Conservation (phyloP, 2,329 filamentous ascomycete genomes). For the Orbilia javanica region DNA sequence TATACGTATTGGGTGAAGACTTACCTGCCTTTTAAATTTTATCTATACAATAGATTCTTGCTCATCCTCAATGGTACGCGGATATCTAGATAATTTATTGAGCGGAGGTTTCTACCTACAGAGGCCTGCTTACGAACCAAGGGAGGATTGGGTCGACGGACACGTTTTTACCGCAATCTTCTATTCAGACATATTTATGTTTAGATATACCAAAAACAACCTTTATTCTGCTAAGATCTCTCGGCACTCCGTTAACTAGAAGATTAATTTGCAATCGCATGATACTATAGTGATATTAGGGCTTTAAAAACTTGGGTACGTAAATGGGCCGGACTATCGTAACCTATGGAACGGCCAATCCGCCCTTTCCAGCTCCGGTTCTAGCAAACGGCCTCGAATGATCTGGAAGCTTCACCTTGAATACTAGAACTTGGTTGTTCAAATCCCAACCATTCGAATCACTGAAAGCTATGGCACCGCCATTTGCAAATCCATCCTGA, state of each 20-base stretch:
- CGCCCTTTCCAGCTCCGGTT: constrained; percentile 33
- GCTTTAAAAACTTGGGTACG: too few species aligned
- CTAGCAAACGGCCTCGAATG: constrained; percentile 60
- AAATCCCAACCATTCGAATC: constrained; percentile 73
- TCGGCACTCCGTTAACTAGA: too few species aligned
- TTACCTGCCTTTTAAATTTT: too few species aligned
- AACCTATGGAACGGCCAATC: constrained; percentile 22
- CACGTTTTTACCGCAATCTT: too few species aligned
- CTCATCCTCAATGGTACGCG: constrained; percentile 43
- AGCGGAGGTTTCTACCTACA: too few species aligned
- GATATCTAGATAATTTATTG: constrained; percentile 17
- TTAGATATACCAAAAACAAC: too few species aligned
- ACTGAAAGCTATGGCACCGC: constrained; percentile 70
- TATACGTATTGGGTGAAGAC: background rate
- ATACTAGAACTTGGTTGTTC: constrained; percentile 75
- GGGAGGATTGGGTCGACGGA: too few species aligned
- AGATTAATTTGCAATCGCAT: too few species aligned
- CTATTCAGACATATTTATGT: too few species aligned
- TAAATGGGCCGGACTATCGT: background rate
- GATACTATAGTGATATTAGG: too few species aligned
- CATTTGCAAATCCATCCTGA: constrained; percentile 74
- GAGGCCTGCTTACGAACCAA: too few species aligned
- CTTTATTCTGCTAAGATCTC: too few species aligned
- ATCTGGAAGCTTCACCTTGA: constrained; percentile 70
- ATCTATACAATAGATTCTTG: constrained; percentile 14